Percentiles rank a stretch among this genome's conserved stretches.
Evolutionary conservation across 1,139 yeast genomes (phyloP).

Genomic region (Sugiyamaella neomexicana): DNA sequence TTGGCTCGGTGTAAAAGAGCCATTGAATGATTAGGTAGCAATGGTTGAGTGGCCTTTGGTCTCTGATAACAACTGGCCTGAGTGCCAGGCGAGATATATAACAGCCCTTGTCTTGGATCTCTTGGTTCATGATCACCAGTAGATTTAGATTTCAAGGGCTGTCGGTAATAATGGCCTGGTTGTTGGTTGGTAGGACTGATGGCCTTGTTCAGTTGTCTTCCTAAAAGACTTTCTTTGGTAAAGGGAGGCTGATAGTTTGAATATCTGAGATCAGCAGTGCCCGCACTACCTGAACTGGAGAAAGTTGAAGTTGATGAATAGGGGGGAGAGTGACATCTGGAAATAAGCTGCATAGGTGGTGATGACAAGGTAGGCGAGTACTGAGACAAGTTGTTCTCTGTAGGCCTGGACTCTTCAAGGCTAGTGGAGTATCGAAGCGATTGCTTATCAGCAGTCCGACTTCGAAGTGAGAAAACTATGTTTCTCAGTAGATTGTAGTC

Average conservation of each 20-base stretch:
- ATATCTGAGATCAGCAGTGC: neutral
- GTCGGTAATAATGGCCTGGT: neutral
- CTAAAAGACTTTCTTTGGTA: conserved; percentile 2
- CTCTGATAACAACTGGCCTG: conserved; percentile 2
- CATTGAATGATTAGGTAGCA: conserved; percentile 17
- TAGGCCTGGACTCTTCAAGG: neutral
- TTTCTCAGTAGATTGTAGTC: conserved; percentile 35
- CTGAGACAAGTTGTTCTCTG: too few relatives aligned
- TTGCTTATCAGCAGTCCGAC: conserved; percentile 26
- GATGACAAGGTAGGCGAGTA: too few relatives aligned
- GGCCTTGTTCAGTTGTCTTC: neutral
- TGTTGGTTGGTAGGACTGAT: neutral
- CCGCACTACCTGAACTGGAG: neutral
- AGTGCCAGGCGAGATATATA: neutral
- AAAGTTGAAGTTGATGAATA: conserved; percentile 13
- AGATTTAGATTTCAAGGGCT: neutral
- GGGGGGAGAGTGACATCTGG: conserved; percentile 13
- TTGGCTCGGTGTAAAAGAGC: conserved; percentile 11
- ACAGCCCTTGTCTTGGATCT: neutral
- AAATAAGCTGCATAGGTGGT: neutral
- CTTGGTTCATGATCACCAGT: neutral
- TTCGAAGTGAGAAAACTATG: conserved; percentile 35
- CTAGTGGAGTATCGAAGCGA: conserved; percentile 2
- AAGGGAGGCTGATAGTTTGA: conserved; percentile 1
- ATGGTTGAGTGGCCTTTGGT: neutral